These are phyloP conservation scores for Mycena galopus DNA, from an alignment of 768 basidiomycete genomes.

Conservation along the genomic window DNA sequence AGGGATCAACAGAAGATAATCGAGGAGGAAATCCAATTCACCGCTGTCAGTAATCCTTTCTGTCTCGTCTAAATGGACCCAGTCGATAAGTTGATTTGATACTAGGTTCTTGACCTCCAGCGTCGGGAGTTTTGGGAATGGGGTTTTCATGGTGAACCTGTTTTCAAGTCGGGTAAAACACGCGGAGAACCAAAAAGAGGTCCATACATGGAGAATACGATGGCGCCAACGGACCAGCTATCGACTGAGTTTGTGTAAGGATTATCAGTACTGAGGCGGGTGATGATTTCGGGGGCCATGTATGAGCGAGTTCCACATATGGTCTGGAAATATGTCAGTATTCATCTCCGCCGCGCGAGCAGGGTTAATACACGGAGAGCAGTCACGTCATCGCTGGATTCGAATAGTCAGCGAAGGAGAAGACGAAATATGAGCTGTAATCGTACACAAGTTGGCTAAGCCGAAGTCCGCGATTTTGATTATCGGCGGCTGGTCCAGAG, in stretches of 20 bases:
- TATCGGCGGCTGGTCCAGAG: slow-evolving; percentile 52
- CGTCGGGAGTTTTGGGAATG: background rate
- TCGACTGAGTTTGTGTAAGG: slow-evolving; percentile 73
- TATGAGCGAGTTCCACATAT: slow-evolving; percentile 77
- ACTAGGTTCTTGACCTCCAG: slow-evolving; percentile 4
- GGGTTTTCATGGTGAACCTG: slow-evolving; percentile 25
- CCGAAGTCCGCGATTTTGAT: slow-evolving; percentile 78
- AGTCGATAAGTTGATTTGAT: background rate
- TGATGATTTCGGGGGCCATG: slow-evolving; percentile 72
- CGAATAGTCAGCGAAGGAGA: background rate
- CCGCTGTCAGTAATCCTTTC: background rate
- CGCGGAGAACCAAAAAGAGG: background rate
- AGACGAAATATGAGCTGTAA: background rate
- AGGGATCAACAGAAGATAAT: background rate
- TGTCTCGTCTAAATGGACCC: background rate
- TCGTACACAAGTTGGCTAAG: slow-evolving; percentile 63
- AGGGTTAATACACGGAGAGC: slow-evolving; percentile 51
- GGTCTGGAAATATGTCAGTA: slow-evolving; percentile 49
- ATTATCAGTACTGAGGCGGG: slow-evolving; percentile 43
- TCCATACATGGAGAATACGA: slow-evolving; percentile 73
- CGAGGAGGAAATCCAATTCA: background rate
- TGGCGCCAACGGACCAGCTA: slow-evolving; percentile 75
- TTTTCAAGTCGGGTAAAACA: background rate
- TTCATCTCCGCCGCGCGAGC: background rate
- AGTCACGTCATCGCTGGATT: slow-evolving; percentile 39